These are phyloP conservation scores for Acorus calamus DNA, from an alignment of 106 monocot genomes.

Conservation along the genomic window DNA sequence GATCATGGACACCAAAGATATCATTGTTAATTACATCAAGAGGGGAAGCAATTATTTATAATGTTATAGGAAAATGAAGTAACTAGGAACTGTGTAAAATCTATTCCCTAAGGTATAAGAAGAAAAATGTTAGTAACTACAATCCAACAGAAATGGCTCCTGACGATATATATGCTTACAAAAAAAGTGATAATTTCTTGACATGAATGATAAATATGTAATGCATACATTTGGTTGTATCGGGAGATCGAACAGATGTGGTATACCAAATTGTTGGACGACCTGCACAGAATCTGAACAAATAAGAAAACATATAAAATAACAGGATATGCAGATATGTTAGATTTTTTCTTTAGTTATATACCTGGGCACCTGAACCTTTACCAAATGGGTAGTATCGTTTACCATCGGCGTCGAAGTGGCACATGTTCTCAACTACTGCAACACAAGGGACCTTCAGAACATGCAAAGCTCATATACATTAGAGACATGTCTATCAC, in stretches of 20 bases:
- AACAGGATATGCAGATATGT: too few species aligned
- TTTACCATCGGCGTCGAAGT: conserved; percentile 90
- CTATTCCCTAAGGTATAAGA: too few species aligned
- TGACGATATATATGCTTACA: too few species aligned
- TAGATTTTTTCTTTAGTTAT: conserved; percentile 4
- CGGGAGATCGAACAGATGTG: conserved; percentile 91
- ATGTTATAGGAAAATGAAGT: too few species aligned
- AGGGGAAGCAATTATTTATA: too few species aligned
- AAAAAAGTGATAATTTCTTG: too few species aligned
- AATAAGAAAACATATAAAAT: background rate
- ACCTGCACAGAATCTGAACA: conserved; percentile 37
- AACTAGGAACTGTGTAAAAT: too few species aligned
- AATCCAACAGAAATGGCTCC: too few species aligned
- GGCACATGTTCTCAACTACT: conserved; percentile 97
- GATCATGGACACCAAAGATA: too few species aligned
- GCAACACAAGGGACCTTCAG: conserved; percentile 89
- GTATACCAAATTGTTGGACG: conserved; percentile 94
- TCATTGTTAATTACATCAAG: too few species aligned
- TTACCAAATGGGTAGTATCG: conserved; percentile 88
- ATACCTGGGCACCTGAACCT: conserved; percentile 86
- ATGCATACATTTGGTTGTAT: conserved; percentile 70
- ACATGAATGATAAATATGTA: background rate
- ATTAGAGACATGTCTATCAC: background rate
- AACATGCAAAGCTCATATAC: conserved; percentile 1
- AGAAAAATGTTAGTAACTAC: too few species aligned